Base-by-base conservation (phyloP, 73 alveolate genomes). In the Paramecium sexaurelia region DNA sequence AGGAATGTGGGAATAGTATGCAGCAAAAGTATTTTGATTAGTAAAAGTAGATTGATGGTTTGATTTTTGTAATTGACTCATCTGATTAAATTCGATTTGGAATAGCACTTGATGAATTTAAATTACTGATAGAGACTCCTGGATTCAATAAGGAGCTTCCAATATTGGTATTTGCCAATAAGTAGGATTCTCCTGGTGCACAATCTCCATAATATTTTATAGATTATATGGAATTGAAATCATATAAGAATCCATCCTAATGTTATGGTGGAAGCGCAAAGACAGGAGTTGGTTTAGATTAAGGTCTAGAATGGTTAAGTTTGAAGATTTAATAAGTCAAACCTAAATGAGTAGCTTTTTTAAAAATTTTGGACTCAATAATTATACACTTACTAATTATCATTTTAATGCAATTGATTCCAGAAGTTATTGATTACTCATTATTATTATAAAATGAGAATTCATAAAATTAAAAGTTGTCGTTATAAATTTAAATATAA, bases 41-140 rank as follows among this genome's bases (percentile, higher is more conserved):
- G 19, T 78, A 78, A 20, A 78, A 6, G 8, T 40, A 78, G 69
- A 39, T 90, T 91, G 95, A 78, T 78, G 97, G 94, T 4, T 82
- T 89, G 2, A 93, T 95, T 26, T 95, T 95, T 75, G 98, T 95
- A n/a, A 85, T 95, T n/a, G 98, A 95, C 55, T 61, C 98, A 29
- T 92, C 96, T 29, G 98, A 95, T 66, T 45, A 92, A 69, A 88
- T 95, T 13, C 82, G 98, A 61, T 85, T 93, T 61, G 75, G 87
- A 1, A 95, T 95, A 4, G 96, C 95, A 2, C 85, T 78, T 75
- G 91, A 95, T 91, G 98, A 95, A 91, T 84, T 95, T 5, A 95
- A 91, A 19, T 29, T 85, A 19, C 43, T 95, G 67, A 36, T 93
- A 6, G 95, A 93, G 27, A 51, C 67, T 17, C 32, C 32, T 6